A percentile compares a stretch with the other conserved stretches of the same genome.
Evolutionary conservation across 163 green algal species (phyloP).

Genomic region (Trebouxiophyceae sp.): DNA sequence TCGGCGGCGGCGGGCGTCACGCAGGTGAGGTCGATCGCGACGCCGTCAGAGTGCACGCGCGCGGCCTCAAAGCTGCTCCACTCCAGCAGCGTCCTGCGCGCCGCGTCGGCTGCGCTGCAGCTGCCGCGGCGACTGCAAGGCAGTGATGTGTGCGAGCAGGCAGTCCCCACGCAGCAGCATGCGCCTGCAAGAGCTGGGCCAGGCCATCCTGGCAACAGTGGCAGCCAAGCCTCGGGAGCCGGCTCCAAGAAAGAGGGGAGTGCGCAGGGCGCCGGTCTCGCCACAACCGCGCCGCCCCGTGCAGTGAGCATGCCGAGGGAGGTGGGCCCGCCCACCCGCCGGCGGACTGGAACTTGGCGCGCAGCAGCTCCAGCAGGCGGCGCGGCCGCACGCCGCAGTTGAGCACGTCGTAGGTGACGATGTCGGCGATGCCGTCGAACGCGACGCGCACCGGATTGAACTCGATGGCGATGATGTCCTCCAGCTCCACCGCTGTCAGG

Average conservation of each 20-base stretch:
- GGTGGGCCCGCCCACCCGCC: conserved; percentile 16
- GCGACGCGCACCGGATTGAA: conserved; percentile 23
- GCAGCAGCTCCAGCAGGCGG: conserved; percentile 4
- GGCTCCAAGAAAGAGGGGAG: no score
- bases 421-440: conserved; percentile 9
- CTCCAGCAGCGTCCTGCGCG: conserved; percentile 12
- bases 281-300: no score
- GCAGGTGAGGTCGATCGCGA: conserved; percentile 4
- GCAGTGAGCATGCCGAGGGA: no score
- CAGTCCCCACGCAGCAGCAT: no score
- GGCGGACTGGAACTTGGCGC: conserved; percentile 7
- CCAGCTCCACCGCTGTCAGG: conserved; percentile 9
- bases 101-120: no score
- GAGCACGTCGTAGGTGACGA: conserved; percentile 14
- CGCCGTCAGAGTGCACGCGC: conserved; percentile 12
- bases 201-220: no score
- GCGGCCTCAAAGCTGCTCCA: conserved; percentile 8
- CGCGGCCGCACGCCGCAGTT: conserved; percentile 15
- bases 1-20: conserved; percentile 3
- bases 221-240: no score
- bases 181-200: no score
- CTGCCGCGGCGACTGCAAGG: no score
- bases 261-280: no score
- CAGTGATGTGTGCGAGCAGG: no score
- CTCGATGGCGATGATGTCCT: conserved; percentile 12